phyloP scores from a whole-genome alignment of 768 basidiomycete genomes.

The Amylocystis lapponica region DNA sequence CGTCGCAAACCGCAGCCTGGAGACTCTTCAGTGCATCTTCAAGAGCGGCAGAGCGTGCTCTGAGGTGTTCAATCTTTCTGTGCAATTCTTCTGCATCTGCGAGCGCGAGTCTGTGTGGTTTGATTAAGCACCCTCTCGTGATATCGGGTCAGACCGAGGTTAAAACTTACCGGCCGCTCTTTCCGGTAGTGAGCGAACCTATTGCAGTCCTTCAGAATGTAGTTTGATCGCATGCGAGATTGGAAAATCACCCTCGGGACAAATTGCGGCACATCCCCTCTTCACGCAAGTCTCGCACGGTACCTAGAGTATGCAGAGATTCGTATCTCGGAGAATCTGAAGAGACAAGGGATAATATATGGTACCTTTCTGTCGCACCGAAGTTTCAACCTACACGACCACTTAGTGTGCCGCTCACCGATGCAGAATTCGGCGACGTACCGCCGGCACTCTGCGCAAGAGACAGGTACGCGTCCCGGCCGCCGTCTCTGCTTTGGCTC shows the following conservation, averaged over 20 bases:
- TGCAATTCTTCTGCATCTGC: conserved; percentile 70
- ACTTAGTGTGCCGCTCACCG: not conserved
- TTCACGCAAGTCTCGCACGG: conserved; percentile 77
- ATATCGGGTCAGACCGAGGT: not conserved
- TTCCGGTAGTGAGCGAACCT: conserved; percentile 55
- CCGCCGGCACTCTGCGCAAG: conserved; percentile 32
- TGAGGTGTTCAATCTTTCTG: conserved; percentile 51
- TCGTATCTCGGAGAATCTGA: not conserved
- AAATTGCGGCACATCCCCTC: conserved; percentile 68
- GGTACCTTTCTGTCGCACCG: conserved; percentile 28
- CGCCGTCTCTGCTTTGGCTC: conserved; percentile 35
- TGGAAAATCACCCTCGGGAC: conserved; percentile 58
- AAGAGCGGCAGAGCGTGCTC: conserved; percentile 51
- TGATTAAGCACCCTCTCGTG: too few relatives aligned
- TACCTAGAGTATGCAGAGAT: conserved; percentile 37
- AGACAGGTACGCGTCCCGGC: conserved; percentile 43
- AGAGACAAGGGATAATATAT: not conserved
- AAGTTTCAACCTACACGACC: conserved; percentile 24
- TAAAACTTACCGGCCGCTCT: conserved; percentile 46
- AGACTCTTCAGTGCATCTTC: conserved; percentile 51
- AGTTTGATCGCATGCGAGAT: too few relatives aligned
- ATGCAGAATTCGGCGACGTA: conserved; percentile 12
- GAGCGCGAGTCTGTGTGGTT: conserved; percentile 47
- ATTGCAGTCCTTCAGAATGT: too few relatives aligned
- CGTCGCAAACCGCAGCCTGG: conserved; percentile 42